Evolutionary conservation across 495 filamentous ascomycete species (phyloP).

Genomic region (Astrocystis sublimbata): DNA sequence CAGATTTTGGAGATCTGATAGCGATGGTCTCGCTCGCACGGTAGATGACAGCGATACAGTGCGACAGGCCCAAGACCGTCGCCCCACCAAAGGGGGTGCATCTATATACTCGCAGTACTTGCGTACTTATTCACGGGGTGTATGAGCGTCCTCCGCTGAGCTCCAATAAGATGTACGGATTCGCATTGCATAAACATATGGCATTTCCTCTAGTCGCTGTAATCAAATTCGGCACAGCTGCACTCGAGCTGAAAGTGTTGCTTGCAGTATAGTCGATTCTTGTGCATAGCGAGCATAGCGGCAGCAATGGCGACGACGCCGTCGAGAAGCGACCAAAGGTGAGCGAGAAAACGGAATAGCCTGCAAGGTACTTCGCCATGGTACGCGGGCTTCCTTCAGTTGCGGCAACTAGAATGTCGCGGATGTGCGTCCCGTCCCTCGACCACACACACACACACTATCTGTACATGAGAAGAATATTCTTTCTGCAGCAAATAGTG

Average conservation of each 20-base stretch:
- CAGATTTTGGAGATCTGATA: conserved; percentile 13
- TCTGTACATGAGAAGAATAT: no score
- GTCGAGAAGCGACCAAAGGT: no score
- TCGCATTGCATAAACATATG: neutral
- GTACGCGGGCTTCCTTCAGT: no score
- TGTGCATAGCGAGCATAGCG: no score
- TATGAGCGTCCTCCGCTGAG: neutral
- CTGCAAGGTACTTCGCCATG: no score
- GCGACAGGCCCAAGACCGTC: neutral
- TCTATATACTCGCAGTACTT: neutral
- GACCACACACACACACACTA: no score
- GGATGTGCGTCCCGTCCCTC: no score
- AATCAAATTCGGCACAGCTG: neutral
- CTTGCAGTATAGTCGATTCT: neutral
- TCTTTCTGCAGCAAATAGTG: no score
- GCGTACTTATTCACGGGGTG: neutral
- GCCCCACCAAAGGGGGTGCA: neutral
- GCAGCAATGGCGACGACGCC: no score
- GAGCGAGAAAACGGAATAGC: no score
- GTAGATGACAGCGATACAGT: conserved; percentile 1
- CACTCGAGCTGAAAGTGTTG: neutral
- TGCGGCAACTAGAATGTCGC: no score
- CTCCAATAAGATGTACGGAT: neutral
- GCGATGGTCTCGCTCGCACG: neutral
- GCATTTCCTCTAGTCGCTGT: no score